Conservation (phyloP, 2,329 filamentous ascomycete species). For the Clonostachys chloroleuca region DNA sequence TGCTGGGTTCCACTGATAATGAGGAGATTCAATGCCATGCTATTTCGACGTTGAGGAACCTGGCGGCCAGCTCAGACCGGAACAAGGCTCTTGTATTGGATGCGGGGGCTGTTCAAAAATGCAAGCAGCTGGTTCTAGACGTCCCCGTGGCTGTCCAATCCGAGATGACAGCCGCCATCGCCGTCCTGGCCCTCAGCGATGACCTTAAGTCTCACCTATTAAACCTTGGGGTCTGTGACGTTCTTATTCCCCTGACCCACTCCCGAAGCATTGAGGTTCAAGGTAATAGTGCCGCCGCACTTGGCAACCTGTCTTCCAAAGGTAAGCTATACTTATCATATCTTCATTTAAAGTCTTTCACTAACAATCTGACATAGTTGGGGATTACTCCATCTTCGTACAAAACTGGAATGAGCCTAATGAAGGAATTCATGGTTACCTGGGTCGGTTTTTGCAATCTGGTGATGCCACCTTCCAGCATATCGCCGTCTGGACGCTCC, state of each 20-base stretch:
- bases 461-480: conserved; percentile 98
- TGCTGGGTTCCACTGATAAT: conserved; percentile 92
- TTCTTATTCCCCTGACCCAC: conserved; percentile 90
- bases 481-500: conserved; percentile 96
- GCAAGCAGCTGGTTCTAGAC: conserved; percentile 91
- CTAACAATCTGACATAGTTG: conserved; percentile 52
- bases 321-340: conserved; percentile 47
- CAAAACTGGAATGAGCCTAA: conserved; percentile 90
- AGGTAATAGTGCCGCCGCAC: conserved; percentile 92
- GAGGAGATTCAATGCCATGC: conserved; percentile 99
- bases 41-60: conserved; percentile 91
- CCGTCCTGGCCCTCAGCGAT: conserved; percentile 90
- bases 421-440: conserved; percentile 92
- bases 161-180: conserved; percentile 99
- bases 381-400: conserved; percentile 94
- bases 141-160: conserved; percentile 94
- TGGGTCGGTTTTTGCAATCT: conserved; percentile 87
- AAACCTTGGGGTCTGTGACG: conserved; percentile 91
- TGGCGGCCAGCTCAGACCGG: conserved; percentile 92
- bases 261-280: conserved; percentile 97
- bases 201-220: conserved; percentile 90
- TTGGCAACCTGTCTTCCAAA: conserved; percentile 96
- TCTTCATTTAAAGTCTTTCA: conserved; percentile 2
- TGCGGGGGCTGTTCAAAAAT: conserved; percentile 95
- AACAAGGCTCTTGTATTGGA: conserved; percentile 98